These are phyloP conservation scores for Kazachstania psychrophila DNA, from an alignment of 805 yeast species.

Conservation along the genomic window DNA sequence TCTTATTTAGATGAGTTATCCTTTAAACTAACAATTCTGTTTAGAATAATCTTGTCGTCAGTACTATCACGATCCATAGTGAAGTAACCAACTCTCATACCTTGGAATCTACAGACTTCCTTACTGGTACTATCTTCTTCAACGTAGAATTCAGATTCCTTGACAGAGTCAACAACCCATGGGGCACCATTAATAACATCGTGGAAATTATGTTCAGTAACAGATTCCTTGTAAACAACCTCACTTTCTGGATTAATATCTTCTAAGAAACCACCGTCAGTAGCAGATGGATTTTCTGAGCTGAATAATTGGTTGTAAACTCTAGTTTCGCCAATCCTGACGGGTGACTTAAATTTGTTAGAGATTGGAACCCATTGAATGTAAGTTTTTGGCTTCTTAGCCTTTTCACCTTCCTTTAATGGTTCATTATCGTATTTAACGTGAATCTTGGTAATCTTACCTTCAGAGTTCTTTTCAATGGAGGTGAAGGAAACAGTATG, in stretches of 20 bases:
- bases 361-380: constrained; percentile 93
- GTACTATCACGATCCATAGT: constrained; percentile 74
- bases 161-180: constrained; percentile 52
- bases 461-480: constrained; percentile 47
- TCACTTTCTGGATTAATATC: constrained; percentile 81
- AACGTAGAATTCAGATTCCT: constrained; percentile 55
- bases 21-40: constrained; percentile 89
- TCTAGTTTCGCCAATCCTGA: constrained; percentile 65
- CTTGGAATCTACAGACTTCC: constrained; percentile 95
- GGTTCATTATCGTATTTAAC: constrained; percentile 65
- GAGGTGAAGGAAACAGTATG: constrained; percentile 64
- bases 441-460: constrained; percentile 59
- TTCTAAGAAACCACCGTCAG: constrained; percentile 79
- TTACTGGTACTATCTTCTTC: constrained; percentile 53
- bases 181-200: constrained; percentile 67
- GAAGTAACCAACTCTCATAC: constrained; percentile 92
- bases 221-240: constrained; percentile 50
- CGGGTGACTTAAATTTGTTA: constrained; percentile 50
- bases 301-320: constrained; percentile 80
- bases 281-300: constrained; percentile 81
- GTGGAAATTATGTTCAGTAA: constrained; percentile 69
- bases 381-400: constrained; percentile 83
- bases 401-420: constrained; percentile 23
- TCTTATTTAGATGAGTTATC: constrained; percentile 45
- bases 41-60: constrained; percentile 56